These are phyloP conservation scores for Globisporangium cystogenes DNA, from an alignment of 352 stramenopile species.

Conservation along the genomic window DNA sequence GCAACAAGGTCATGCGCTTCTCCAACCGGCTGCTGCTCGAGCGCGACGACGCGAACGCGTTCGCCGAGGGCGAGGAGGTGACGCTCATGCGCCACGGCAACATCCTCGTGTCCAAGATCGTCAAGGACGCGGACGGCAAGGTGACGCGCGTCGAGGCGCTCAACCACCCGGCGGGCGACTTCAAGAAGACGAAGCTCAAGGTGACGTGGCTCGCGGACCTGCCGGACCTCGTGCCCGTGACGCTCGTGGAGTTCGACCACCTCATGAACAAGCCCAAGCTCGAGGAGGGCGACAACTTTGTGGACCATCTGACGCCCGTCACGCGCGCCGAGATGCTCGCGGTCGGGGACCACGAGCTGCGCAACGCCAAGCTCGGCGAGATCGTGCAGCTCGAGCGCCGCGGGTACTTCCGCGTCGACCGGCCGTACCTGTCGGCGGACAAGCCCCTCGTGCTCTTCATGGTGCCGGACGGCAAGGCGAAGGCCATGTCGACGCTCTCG, in stretches of 20 bases:
- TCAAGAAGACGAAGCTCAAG: constrained; percentile 96
- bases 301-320: constrained; percentile 95
- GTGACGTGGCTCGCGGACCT: constrained; percentile 95
- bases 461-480: constrained; percentile 97
- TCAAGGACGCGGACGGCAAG: constrained; percentile 41
- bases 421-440: constrained; percentile 68
- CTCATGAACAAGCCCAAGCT: constrained; percentile 98
- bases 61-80: constrained; percentile 95
- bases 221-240: constrained; percentile 82
- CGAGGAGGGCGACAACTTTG: constrained; percentile 97
- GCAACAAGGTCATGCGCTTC: constrained; percentile 89
- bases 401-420: constrained; percentile 96
- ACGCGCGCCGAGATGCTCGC: constrained; percentile 92
- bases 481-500: constrained; percentile 85
- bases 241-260: constrained; percentile 98
- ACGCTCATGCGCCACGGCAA: constrained; percentile 98
- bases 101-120: constrained; percentile 74
- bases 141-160: constrained; percentile 65
- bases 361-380: constrained; percentile 92
- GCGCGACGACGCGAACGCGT: constrained; percentile 91
- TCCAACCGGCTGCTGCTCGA: constrained; percentile 92
- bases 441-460: constrained; percentile 97
- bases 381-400: constrained; percentile 98
- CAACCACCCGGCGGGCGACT: constrained; percentile 79
- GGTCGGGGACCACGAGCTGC: constrained; percentile 94